Evolutionary conservation across 2,329 filamentous ascomycete species (phyloP).

Genomic region (Phaeoacremonium minimum): DNA sequence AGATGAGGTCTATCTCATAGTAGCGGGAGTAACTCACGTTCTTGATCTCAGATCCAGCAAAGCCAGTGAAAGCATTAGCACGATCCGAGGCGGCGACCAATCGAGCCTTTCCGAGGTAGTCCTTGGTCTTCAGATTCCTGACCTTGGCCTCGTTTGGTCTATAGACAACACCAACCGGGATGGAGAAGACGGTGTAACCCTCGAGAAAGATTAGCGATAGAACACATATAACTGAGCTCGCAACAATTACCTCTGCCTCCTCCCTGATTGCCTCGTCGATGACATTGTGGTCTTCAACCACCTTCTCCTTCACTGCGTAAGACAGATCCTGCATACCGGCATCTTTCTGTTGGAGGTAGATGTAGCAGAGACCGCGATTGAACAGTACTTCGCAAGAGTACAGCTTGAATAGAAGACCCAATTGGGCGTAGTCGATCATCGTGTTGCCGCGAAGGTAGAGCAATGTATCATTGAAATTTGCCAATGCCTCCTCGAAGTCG

Average conservation of each 20-base stretch:
- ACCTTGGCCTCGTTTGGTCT: slow-evolving; percentile 96
- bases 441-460: slow-evolving; percentile 93
- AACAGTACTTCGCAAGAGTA: slow-evolving; percentile 98
- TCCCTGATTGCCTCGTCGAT: slow-evolving; percentile 96
- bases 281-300: slow-evolving; percentile 92
- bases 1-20: not conserved
- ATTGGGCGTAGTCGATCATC: slow-evolving; percentile 95
- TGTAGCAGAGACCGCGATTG: slow-evolving; percentile 95
- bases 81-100: slow-evolving; percentile 84
- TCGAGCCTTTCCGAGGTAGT: slow-evolving; percentile 94
- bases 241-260: slow-evolving; percentile 82
- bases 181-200: slow-evolving; percentile 98
- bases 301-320: slow-evolving; percentile 92
- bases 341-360: slow-evolving; percentile 89
- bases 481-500: slow-evolving; percentile 94
- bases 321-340: slow-evolving; percentile 85
- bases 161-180: slow-evolving; percentile 92
- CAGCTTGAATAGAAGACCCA: slow-evolving; percentile 91
- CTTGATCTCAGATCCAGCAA: slow-evolving; percentile 74
- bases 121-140: slow-evolving; percentile 95
- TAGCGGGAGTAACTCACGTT: slow-evolving; percentile 44
- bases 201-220: too few relatives aligned
- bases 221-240: too few relatives aligned
- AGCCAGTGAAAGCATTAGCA: slow-evolving; percentile 76
- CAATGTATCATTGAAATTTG: slow-evolving; percentile 97